A percentile compares a stretch with the other conserved stretches of the same genome.
phyloP scores from a whole-genome alignment of 352 stramenopile species.

The Plasmopara muralis region DNA sequence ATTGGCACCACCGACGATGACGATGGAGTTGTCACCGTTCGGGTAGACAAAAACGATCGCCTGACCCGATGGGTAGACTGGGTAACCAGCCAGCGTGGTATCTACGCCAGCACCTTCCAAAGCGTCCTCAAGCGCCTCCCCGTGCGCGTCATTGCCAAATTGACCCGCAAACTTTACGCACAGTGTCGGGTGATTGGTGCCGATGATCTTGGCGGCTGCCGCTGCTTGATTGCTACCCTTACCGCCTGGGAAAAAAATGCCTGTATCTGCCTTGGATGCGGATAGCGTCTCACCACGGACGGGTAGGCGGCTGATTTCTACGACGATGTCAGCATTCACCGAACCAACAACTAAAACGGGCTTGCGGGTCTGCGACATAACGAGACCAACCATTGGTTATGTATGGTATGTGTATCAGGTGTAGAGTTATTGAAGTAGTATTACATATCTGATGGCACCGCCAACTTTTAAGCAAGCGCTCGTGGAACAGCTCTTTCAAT shows the following conservation, averaged over 20 bases:
- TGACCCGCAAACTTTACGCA: conserved; percentile 51
- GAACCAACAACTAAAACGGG: conserved; percentile 72
- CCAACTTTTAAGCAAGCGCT: conserved; percentile 49
- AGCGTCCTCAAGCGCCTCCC: conserved; percentile 32
- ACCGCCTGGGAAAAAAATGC: conserved; percentile 58
- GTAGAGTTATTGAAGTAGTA: too few species aligned
- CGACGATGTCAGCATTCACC: conserved; percentile 78
- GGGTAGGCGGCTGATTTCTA: conserved; percentile 63
- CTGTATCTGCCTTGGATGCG: conserved; percentile 46
- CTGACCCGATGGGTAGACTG: conserved; percentile 53
- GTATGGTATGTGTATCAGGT: too few species aligned
- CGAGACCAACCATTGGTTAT: neutral
- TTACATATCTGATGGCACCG: conserved; percentile 8
- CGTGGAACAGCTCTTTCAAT: conserved; percentile 70
- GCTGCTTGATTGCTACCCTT: conserved; percentile 81
- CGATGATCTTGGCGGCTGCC: conserved; percentile 42
- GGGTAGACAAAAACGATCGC: conserved; percentile 81
- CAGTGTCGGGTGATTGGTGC: conserved; percentile 16
- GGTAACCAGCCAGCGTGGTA: conserved; percentile 32
- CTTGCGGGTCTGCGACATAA: conserved; percentile 20
- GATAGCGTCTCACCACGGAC: conserved; percentile 60
- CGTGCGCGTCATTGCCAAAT: conserved; percentile 70
- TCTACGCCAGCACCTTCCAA: conserved; percentile 33
- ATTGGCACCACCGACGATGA: conserved; percentile 78
- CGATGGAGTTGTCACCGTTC: conserved; percentile 78